These are phyloP conservation scores for Ustilago tritici DNA, from an alignment of 1,284 basidiomycete species.

Conservation along the genomic window DNA sequence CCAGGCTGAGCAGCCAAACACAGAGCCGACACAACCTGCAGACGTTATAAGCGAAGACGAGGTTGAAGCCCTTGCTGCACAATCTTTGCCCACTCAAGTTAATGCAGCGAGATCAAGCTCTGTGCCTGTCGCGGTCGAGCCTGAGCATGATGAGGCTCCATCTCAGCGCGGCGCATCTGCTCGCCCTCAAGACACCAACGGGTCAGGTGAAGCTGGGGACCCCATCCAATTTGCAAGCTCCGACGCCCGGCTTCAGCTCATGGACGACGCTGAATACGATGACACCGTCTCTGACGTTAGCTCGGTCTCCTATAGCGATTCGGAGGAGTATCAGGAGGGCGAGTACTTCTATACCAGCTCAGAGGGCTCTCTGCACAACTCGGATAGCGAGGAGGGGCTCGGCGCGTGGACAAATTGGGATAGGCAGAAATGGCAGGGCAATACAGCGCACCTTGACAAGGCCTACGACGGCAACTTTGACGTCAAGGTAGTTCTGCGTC, in stretches of 20 bases:
- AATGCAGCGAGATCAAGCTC: conserved; percentile 17
- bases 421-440: conserved; percentile 40
- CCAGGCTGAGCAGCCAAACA: not conserved
- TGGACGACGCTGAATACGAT: not conserved
- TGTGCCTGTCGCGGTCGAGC: conserved; percentile 10
- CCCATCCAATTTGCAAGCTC: conserved; percentile 18
- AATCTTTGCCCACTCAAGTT: not conserved
- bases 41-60: conserved; percentile 28
- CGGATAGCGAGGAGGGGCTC: conserved; percentile 34
- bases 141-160: not conserved
- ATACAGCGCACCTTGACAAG: conserved; percentile 28
- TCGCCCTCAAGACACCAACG: not conserved
- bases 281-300: conserved; percentile 33
- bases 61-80: conserved; percentile 19
- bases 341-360: conserved; percentile 43
- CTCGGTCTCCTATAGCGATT: conserved; percentile 25
- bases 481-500: conserved; percentile 34
- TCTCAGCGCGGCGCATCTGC: conserved; percentile 21
- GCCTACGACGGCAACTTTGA: conserved; percentile 38
- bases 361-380: conserved; percentile 41
- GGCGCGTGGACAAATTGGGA: conserved; percentile 36
- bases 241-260: conserved; percentile 10
- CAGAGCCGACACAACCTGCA: not conserved
- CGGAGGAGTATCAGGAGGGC: conserved; percentile 9
- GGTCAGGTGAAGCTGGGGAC: conserved; percentile 3